These are phyloP conservation scores for Coemansia sp. DNA, from an alignment of 192 early-diverging fungal species.

Conservation along the genomic window DNA sequence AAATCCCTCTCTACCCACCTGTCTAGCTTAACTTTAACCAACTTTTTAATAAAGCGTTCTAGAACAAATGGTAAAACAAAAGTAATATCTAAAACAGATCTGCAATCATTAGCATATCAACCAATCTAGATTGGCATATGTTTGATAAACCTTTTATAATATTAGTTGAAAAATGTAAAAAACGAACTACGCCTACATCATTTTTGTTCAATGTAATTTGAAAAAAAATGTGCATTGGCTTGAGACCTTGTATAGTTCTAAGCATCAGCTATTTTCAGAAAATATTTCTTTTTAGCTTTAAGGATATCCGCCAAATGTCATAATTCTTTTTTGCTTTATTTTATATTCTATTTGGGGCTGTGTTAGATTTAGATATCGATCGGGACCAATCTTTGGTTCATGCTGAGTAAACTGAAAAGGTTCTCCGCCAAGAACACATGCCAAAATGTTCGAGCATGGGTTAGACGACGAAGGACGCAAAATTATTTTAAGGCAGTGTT, in stretches of 20 bases:
- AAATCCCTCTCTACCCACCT: too few species aligned
- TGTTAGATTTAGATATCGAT: not conserved
- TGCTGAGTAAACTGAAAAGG: not conserved
- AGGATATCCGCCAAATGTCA: not conserved
- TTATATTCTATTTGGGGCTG: not conserved
- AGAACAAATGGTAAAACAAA: too few species aligned
- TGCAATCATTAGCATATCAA: too few species aligned
- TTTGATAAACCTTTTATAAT: too few species aligned
- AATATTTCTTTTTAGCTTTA: not conserved
- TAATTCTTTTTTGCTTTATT: not conserved
- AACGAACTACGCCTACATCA: too few species aligned
- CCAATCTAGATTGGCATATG: too few species aligned
- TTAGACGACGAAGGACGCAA: constrained; percentile 19
- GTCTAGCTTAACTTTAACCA: too few species aligned
- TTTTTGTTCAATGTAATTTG: too few species aligned
- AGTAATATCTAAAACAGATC: too few species aligned
- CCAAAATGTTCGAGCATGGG: constrained; percentile 5
- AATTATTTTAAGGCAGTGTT: constrained; percentile 44
- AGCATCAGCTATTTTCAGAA: not conserved
- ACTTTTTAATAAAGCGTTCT: too few species aligned
- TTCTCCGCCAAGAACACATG: not conserved
- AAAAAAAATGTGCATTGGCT: too few species aligned
- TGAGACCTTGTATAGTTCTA: not conserved
- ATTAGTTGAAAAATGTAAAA: too few species aligned
- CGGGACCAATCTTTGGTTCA: not conserved